A percentile compares a stretch with the other conserved stretches of the same genome.
Conservation (phyloP, 2,329 filamentous ascomycete genomes). For the Falciphora oryzae region DNA sequence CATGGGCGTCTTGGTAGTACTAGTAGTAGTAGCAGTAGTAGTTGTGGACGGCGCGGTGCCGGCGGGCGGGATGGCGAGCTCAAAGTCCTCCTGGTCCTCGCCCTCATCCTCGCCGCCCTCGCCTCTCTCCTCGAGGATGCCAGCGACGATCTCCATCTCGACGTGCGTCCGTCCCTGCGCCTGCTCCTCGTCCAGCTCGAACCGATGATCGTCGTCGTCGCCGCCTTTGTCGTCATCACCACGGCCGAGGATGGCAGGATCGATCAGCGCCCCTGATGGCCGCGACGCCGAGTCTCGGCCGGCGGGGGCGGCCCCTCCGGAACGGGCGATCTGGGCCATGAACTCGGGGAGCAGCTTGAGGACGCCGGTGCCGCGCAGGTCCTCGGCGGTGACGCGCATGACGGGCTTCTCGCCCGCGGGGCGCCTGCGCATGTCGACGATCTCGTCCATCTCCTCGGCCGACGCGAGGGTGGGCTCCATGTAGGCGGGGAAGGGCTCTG, state of each 20-base stretch:
- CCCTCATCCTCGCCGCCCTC: not conserved
- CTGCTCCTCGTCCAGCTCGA: constrained; percentile 19
- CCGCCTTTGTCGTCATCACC: not conserved
- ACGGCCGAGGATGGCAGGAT: not conserved
- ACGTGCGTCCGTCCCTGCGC: constrained; percentile 17
- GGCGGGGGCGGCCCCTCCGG: constrained; percentile 11
- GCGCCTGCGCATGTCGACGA: constrained; percentile 17
- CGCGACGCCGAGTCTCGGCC: constrained; percentile 14
- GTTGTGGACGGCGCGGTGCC: not conserved
- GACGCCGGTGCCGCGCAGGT: constrained; percentile 18
- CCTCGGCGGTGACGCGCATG: constrained; percentile 18
- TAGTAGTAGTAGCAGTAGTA: not conserved
- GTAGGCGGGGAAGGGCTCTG: constrained; percentile 18
- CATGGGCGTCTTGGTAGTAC: not conserved
- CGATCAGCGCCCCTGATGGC: constrained; percentile 10
- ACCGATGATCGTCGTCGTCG: not conserved
- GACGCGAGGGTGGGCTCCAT: constrained; percentile 18
- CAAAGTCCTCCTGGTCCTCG: not conserved
- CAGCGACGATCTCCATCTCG: constrained; percentile 19
- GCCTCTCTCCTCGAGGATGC: constrained; percentile 16
- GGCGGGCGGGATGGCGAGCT: constrained; percentile 8
- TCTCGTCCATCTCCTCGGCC: constrained; percentile 18
- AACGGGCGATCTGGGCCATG: constrained; percentile 18
- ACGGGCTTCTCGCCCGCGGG: constrained; percentile 14
- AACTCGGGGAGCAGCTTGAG: constrained; percentile 20